Percentiles rank a stretch among this genome's conserved stretches.
phyloP scores from a whole-genome alignment of 768 basidiomycete genomes.

The Obba rivulosa region DNA sequence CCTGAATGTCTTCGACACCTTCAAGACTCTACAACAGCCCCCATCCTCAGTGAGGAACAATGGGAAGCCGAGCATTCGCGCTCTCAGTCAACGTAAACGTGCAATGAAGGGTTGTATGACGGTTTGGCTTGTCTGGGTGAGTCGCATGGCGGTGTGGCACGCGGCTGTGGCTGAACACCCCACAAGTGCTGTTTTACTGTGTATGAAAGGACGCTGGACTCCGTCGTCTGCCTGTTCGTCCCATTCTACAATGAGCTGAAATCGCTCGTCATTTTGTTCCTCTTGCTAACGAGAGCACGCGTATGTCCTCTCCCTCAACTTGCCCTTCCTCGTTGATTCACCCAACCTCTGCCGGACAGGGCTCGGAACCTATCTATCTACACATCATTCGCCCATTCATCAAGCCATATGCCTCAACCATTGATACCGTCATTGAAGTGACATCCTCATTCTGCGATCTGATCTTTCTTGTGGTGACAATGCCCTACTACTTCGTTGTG shows the following conservation, averaged over 20 bases:
- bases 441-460: conserved; percentile 58
- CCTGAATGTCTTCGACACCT: conserved; percentile 78
- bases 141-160: conserved; percentile 12
- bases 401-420: conserved; percentile 63
- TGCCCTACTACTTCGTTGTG: conserved; percentile 34
- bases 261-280: conserved; percentile 63
- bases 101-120: conserved; percentile 82
- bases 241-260: conserved; percentile 87
- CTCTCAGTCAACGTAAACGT: conserved; percentile 71
- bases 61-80: conserved; percentile 60
- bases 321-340: neutral
- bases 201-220: conserved; percentile 66
- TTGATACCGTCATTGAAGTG: conserved; percentile 63
- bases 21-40: conserved; percentile 73
- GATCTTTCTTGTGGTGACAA: conserved; percentile 39
- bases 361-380: conserved; percentile 80
- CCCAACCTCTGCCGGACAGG: conserved; percentile 36
- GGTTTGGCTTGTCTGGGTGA: conserved; percentile 85
- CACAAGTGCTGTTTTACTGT: conserved; percentile 58
- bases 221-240: conserved; percentile 60
- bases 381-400: conserved; percentile 75
- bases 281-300: conserved; percentile 69
- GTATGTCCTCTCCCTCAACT: conserved; percentile 29
- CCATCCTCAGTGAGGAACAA: conserved; percentile 47
- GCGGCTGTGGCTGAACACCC: neutral